Base-by-base conservation (phyloP, 1,284 basidiomycete genomes). In the Vanrija sp. region DNA sequence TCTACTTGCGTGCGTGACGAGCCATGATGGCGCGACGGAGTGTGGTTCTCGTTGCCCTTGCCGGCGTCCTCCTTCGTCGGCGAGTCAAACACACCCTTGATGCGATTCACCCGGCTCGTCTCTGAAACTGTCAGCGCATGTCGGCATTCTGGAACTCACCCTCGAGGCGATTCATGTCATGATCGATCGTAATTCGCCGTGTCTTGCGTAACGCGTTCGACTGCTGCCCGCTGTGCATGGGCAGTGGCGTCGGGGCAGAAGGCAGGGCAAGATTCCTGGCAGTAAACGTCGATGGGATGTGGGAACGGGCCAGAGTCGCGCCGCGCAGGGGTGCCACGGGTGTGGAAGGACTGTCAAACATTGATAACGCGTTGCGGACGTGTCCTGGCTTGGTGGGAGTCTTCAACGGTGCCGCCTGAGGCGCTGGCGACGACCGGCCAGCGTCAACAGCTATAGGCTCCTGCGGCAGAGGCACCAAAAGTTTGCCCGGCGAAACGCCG, bases 171-270 rank as follows among this genome's bases (percentile, higher is more conserved):
- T 73, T 67, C 42, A 76, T 71, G 53, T 77, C 75, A 50, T 74
- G 69, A 49, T 77, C 75, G 26, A 77, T 73, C 12, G 75, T 76
- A 12, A 72, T 55, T 15, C 75, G 59, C 47, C 75, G 62, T 9
- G 63, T 60, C 49, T 67, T 71, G 45, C 68, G 65, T 14, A 58
- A 44, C 4, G 62, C 46, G 14, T 67, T 63, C 10, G 5, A 62
- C 49, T 46, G 66, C 72, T 57, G 61, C 58, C 38, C 62, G 58
- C 53, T 68, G 47, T 75, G 72, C 64, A 70, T 69, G 0, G 75
- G 75, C 6, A 76, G 57, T 1, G 75, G 73, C 3, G 60, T 60
- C 21, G 68, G 68, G 1, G 25, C 39, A 29, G 43, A 42, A 10
- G 71, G 67, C 38, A 69, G 34, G 16, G 71, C 64, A 18, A 75